Evolutionary conservation across 2,329 filamentous ascomycete genomes (phyloP), one percentile per base, ranked within the genome.

Genomic region (Cercospora brassicicola): DNA sequence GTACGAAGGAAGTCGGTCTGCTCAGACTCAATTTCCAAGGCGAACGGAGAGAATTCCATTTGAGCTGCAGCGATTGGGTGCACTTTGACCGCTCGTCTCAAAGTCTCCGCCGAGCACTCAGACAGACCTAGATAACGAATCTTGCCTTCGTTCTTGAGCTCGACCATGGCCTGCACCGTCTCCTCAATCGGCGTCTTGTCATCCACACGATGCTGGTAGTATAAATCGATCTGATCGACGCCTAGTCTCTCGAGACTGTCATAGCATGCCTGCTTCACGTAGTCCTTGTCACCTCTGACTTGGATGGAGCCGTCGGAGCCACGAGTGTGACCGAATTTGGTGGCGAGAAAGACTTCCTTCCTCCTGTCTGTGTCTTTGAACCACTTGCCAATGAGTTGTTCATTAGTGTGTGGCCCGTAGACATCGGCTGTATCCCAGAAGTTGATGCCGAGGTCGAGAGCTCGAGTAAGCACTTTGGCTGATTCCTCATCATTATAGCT

Each of bases 51-150:
- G 75, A 84, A 87, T 71, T 87, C 85, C 59, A 85, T 80, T 76
- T 88, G 84, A n/a, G 84, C 82, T 8, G 82, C 83, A 4, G 81
- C 77, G 63, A 88, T 83, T 5, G 81, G 84, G 66, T 83, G 80
- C 3, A 87, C 78, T 13, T 78, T 79, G 73, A 78, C 74, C 4
- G 86, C 86, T 18, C 85, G 81, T 5, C 82, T 81, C 39, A 88
- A 79, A 0, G 85, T 84, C 7, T 78, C 76, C 4, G 84, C 81
- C 28, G 80, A 82, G 64, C 83, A 82, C 70, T 85, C 84, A 11
- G 80, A 83, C 6, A 88, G 75, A 1, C 85, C 85, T 2, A 88
- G 77, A 71, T 86, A 79, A 56, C 80, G 80, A 72, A 88, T 84
- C 74, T 87, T 87, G 5, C 86, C 86, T 59, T 83, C 82, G 0